Base-by-base conservation (phyloP, 2,329 filamentous ascomycete species). In the Xylogone sp. region DNA sequence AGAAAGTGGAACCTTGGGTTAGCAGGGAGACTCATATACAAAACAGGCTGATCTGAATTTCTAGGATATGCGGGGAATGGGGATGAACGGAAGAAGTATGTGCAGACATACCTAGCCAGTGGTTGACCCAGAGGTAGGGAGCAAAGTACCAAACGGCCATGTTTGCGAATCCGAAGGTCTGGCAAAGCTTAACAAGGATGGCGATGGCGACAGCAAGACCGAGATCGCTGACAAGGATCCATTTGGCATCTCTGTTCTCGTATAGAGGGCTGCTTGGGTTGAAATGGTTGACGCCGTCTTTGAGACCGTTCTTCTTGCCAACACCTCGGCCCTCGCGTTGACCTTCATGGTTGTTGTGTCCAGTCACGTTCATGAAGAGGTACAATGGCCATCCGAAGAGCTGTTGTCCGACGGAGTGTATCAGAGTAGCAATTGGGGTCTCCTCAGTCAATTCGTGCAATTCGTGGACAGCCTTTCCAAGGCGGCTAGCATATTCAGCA, bases 41-140 rank as follows among this genome's bases (percentile, higher is more conserved):
- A 39, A 6, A 18, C 24, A 10, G 6, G 24, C 24, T 27, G 24
- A 27, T 27, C 10, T 27, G 5, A 10, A 22, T 42, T 45, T 49
- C 9, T n/a, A n/a, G n/a, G n/a, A n/a, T n/a, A n/a, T n/a, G n/a
- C n/a, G n/a, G n/a, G n/a, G n/a, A n/a, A n/a, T n/a, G n/a, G 8
- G 29, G 19, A 22, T 22, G 8, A 6, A 27, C 6, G 24, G 24
- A 18, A 9, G 22, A 13, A 16, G 42, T n/a, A 24, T 42, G 44
- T 16, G 48, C 52, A 50, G 48, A 81, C 88, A 80, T 84, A 94
- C 90, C 89, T 51, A 97, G 87, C 93, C 93, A 97, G 83, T 97
- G 91, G 82, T 97, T 96, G 51, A 97, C 92, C 93, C 93, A 97
- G 55, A 97, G 79, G 71, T 97, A 99, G 34, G 94, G 94, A 53